Conservation (phyloP, 2,329 filamentous ascomycete genomes). For the Blastomyces silverae region DNA sequence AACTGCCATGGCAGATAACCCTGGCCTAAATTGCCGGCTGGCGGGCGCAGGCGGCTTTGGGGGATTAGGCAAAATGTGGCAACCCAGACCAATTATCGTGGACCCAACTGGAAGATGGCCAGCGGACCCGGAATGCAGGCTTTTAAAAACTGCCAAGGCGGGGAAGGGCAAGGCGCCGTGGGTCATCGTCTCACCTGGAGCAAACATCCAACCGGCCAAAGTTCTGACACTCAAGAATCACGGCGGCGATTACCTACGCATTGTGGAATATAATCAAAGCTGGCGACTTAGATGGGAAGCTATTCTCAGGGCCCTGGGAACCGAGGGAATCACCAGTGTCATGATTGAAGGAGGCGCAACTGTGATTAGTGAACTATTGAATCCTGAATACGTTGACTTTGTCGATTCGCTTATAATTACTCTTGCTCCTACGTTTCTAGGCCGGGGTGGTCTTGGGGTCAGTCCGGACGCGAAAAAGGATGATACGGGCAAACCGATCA, state of each 20-base stretch:
- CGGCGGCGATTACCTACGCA: constrained; percentile 43
- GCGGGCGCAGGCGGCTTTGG: constrained; percentile 53
- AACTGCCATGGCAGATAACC: constrained; percentile 78
- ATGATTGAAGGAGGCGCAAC: constrained; percentile 87
- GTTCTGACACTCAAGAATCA: constrained; percentile 42
- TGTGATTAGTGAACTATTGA: constrained; percentile 76
- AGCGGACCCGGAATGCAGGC: constrained; percentile 53
- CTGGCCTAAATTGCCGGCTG: constrained; percentile 77
- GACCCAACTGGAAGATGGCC: constrained; percentile 74
- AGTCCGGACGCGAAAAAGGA: constrained; percentile 57
- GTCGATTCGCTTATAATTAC: constrained; percentile 79
- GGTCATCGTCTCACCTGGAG: constrained; percentile 53
- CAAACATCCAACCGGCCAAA: constrained; percentile 44
- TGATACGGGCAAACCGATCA: constrained; percentile 47
- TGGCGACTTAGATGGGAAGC: constrained; percentile 56
- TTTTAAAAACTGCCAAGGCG: constrained; percentile 57
- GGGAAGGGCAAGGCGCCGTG: constrained; percentile 67
- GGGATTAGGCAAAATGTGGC: constrained; percentile 47
- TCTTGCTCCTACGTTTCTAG: constrained; percentile 85
- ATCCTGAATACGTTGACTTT: constrained; percentile 52
- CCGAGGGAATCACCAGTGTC: constrained; percentile 62
- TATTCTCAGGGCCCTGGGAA: constrained; percentile 53
- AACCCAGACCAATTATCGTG: constrained; percentile 75
- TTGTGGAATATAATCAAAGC: constrained; percentile 35
- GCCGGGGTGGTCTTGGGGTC: constrained; percentile 71